Evolutionary conservation across 305 asterid genomes (phyloP), one percentile per base, ranked within the genome.

Genomic region (Solanum hybrid): DNA sequence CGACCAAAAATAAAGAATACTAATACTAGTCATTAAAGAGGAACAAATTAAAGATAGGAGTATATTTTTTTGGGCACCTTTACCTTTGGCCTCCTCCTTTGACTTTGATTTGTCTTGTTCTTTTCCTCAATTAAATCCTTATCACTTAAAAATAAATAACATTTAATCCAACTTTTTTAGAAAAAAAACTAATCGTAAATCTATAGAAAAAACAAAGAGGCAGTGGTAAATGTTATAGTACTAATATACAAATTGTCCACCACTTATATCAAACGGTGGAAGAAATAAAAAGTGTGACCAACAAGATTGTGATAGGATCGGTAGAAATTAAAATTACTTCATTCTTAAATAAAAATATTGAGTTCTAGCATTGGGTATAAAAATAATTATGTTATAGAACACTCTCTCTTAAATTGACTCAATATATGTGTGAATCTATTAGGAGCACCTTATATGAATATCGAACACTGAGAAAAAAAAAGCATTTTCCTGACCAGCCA

Each of bases 381-480:
- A 74, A 29, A 6, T 12, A 28, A 12, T 12, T 5, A 73, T 6
- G 22, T 24, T 3, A 11, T 0, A 69, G 3, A 11, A 24, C 13
- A n/a, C 6, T n/a, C 5, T 1, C 1, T 67, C 29, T n/a, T 61
- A 61, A 61, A 61, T 61, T 9, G 29, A 16, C 4, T 51, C n/a
- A 16, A 51, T 14, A 0, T 5, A 5, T 10, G 4, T 9, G 7
- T 67, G 13, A 0, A n/a, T 67, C 5, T 8, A 4, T 20, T 0
- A 22, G 1, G 1, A 20, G 1, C 9, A 51, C 2, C 4, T 20
- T 18, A 61, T 1, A 61, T 67, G 3, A 64, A 69, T 69, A 69
- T 69, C 2, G 8, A 20, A 24, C 0, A 6, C 0, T 0, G 3
- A 1, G 33, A 0, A 5, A 73, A 12, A 28, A 6, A 3, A 5